A percentile compares a stretch with the other conserved stretches of the same genome.
Evolutionary conservation across 305 asterid genomes (phyloP).

Genomic region (Coffea humblotiana): DNA sequence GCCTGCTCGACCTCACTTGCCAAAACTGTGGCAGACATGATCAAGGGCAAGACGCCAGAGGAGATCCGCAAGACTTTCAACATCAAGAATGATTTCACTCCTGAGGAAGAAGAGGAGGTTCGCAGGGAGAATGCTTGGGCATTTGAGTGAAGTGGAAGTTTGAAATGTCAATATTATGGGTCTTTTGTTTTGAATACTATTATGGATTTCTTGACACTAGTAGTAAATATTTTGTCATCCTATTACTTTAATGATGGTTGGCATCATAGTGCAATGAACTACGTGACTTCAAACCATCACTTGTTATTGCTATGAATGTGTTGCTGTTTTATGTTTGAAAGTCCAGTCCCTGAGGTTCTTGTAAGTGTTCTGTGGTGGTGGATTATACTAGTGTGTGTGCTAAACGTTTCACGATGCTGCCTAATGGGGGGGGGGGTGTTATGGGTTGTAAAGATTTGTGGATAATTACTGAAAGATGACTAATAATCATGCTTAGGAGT

Average conservation of each 20-base stretch:
- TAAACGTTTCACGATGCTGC: too few relatives aligned
- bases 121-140: constrained; percentile 73
- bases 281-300: neutral
- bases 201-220: constrained; percentile 14
- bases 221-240: constrained; percentile 31
- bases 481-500: too few relatives aligned
- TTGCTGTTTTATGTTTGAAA: neutral
- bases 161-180: constrained; percentile 15
- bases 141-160: constrained; percentile 40
- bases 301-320: neutral
- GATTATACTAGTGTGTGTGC: too few relatives aligned
- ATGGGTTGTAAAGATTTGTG: too few relatives aligned
- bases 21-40: constrained; percentile 61
- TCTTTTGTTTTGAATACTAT: constrained; percentile 4
- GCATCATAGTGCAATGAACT: neutral
- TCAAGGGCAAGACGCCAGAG: constrained; percentile 62
- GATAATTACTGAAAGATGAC: too few relatives aligned
- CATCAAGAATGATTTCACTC: constrained; percentile 55
- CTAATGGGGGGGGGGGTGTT: too few relatives aligned
- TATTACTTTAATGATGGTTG: neutral
- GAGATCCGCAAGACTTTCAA: constrained; percentile 61
- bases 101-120: constrained; percentile 66
- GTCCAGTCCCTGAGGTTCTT: neutral
- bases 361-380: too few relatives aligned
- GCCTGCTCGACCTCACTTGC: constrained; percentile 51